Percentiles rank a stretch among this genome's conserved stretches.
Conservation (phyloP, 2,329 filamentous ascomycete genomes). For the Fusarium redolens region DNA sequence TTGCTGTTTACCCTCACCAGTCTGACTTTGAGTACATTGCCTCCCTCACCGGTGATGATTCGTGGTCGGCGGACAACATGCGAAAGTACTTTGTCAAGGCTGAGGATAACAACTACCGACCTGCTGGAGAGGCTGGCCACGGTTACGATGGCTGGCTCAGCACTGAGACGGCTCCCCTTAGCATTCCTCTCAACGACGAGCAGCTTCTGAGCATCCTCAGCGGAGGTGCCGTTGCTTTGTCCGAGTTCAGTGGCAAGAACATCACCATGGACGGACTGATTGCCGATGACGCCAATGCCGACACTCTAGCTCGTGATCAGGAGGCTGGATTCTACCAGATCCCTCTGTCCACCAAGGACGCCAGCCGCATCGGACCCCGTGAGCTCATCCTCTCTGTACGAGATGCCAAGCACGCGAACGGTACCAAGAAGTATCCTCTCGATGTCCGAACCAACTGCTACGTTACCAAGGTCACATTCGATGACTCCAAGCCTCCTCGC, state of each 20-base stretch:
- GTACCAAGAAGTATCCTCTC: conserved; percentile 35
- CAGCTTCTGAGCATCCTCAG: conserved; percentile 33
- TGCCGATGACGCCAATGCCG: conserved; percentile 31
- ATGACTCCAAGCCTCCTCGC: conserved; percentile 44
- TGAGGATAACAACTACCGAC: conserved; percentile 64
- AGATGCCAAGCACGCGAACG: conserved; percentile 28
- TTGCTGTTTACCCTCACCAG: conserved; percentile 68
- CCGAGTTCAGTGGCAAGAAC: conserved; percentile 12
- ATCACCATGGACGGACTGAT: conserved; percentile 33
- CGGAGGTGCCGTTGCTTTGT: conserved; percentile 22
- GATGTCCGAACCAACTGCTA: conserved; percentile 41
- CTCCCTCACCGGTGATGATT: conserved; percentile 67
- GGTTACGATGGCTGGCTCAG: conserved; percentile 40
- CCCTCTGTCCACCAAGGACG: conserved; percentile 63
- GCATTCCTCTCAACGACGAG: conserved; percentile 25
- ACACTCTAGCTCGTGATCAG: conserved; percentile 33
- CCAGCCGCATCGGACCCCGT: conserved; percentile 64
- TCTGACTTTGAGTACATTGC: conserved; percentile 70
- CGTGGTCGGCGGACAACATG: conserved; percentile 70
- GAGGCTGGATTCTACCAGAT: conserved; percentile 64
- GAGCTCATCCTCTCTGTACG: conserved; percentile 61
- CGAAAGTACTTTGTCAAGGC: conserved; percentile 67
- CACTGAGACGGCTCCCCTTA: conserved; percentile 34
- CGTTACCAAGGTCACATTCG: conserved; percentile 53
- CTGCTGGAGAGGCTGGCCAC: conserved; percentile 24